Percentiles rank a stretch among this genome's conserved stretches.
Evolutionary conservation across 768 basidiomycete genomes (phyloP).

Genomic region (Suillus luteus): DNA sequence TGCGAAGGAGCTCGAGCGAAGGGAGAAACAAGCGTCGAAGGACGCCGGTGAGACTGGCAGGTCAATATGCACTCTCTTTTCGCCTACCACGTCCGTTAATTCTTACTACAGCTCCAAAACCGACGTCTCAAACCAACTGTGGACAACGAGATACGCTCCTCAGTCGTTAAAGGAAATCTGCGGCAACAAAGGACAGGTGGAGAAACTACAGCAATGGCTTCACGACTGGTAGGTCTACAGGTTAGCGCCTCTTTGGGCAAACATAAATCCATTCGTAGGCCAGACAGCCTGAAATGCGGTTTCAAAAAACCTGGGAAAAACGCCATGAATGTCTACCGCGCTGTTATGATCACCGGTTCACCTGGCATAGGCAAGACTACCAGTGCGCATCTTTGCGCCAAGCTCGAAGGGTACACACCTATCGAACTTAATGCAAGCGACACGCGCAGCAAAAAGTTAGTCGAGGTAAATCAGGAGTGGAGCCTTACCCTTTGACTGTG

Average conservation of each 20-base stretch:
- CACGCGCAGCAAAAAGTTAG: conserved; percentile 91
- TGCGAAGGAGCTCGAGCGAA: conserved; percentile 77
- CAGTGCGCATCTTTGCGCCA: conserved; percentile 89
- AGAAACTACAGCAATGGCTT: conserved; percentile 88
- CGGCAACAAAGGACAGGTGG: conserved; percentile 91
- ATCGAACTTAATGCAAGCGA: conserved; percentile 98
- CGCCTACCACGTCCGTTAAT: not conserved
- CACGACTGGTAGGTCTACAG: conserved; percentile 72
- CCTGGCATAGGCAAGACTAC: conserved; percentile 99
- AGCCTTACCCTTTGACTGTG: not conserved
- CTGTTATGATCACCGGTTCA: conserved; percentile 87
- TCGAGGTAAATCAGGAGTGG: conserved; percentile 64
- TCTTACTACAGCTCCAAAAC: conserved; percentile 30
- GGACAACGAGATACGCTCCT: conserved; percentile 96
- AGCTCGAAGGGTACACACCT: conserved; percentile 86
- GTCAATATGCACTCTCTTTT: conserved; percentile 14
- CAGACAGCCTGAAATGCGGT: conserved; percentile 62
- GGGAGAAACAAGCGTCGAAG: conserved; percentile 59
- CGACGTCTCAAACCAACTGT: conserved; percentile 69
- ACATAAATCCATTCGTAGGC: conserved; percentile 48
- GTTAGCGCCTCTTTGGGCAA: not conserved
- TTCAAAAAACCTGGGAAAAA: conserved; percentile 97
- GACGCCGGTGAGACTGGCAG: conserved; percentile 21
- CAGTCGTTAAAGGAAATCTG: conserved; percentile 86
- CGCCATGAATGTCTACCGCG: conserved; percentile 83